Base-by-base conservation (phyloP, 2,329 filamentous ascomycete species). In the Helicocarpus griseus region DNA sequence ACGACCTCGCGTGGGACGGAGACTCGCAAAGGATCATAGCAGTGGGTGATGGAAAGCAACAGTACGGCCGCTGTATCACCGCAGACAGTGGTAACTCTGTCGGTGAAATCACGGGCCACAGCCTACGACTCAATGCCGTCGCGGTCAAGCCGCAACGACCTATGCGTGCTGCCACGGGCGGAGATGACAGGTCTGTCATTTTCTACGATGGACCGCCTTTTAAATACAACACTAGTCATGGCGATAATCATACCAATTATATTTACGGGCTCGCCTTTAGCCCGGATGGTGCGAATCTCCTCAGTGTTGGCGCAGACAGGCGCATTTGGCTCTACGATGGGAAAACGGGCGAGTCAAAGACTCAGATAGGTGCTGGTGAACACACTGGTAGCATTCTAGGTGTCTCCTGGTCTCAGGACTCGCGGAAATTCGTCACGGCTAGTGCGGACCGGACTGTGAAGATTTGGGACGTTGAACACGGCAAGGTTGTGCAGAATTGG, bases 1-100 rank as follows among this genome's bases (percentile, higher is more conserved):
- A 95, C 66, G 93, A 98, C 67, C 82, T 98, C 58, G 91, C 89
- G 1, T 98, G 93, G 90, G 93, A 97, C 63, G 91, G 90, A 52
- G 93, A 98, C 70, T 95, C 87, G 55, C 90, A 96, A 74, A 85
- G 93, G 47, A 85, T 98, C 64, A 96, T 97, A 63, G 93, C 91
- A 3, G 91, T 98, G 4, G 93, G 93, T 41, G 87, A 97, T 61
- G 93, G 93, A 48, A 90, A 91, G 65, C 89, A 97, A 73, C 81
- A 89, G 52, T 96, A 89, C 66, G 91, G 91, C 13, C 87, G 91
- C 68, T 95, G 89, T 74, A 89, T 97, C 66, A 96, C 89, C 26
- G 88, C 87, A 59, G 93, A 97, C 71, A 94, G 88, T 64, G 93
- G 93, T 57, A 98, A 98, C 73, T 90, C 85, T 47, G 90, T 97